phyloP scores from a whole-genome alignment of 2,329 filamentous ascomycete genomes.

The Hymenoscyphus salicellus region DNA sequence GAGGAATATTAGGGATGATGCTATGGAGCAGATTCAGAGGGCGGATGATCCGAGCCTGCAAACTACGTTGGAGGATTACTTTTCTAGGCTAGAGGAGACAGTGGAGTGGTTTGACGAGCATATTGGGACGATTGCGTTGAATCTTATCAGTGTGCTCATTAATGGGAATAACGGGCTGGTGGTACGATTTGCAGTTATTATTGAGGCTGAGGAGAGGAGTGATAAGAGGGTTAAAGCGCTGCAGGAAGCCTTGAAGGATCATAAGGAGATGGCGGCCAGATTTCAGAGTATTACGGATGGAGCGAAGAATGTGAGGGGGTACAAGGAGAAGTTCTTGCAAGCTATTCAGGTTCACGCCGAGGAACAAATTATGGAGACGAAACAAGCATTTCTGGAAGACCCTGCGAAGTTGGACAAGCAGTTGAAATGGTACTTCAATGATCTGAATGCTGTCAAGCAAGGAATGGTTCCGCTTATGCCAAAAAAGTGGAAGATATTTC shows the following conservation, averaged over 20 bases:
- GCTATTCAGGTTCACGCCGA: slow-evolving; percentile 62
- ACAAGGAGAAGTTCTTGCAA: slow-evolving; percentile 91
- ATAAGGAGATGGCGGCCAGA: slow-evolving; percentile 86
- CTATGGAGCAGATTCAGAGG: slow-evolving; percentile 90
- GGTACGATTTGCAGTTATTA: slow-evolving; percentile 85
- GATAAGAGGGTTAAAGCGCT: slow-evolving; percentile 87
- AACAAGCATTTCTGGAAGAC: slow-evolving; percentile 75
- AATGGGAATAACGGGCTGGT: slow-evolving; percentile 85
- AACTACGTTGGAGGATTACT: slow-evolving; percentile 84
- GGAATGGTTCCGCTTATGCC: slow-evolving; percentile 92
- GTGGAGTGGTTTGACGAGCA: slow-evolving; percentile 97
- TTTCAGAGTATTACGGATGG: slow-evolving; percentile 96
- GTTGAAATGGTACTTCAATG: slow-evolving; percentile 96
- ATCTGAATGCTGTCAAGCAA: slow-evolving; percentile 88
- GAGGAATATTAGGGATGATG: slow-evolving; percentile 91
- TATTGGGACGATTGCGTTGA: slow-evolving; percentile 82
- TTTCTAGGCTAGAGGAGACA: slow-evolving; percentile 78
- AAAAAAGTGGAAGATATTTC: slow-evolving; percentile 93
- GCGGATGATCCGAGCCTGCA: slow-evolving; percentile 71
- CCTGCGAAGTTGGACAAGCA: slow-evolving; percentile 80
- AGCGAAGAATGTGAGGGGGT: slow-evolving; percentile 86
- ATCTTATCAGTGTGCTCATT: slow-evolving; percentile 82
- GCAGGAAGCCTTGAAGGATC: slow-evolving; percentile 91
- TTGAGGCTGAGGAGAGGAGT: slow-evolving; percentile 94
- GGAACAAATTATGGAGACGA: slow-evolving; percentile 58